Evolutionary conservation across 495 filamentous ascomycete genomes (phyloP), one percentile per base, ranked within the genome.

Genomic region (Immersiella caudata): DNA sequence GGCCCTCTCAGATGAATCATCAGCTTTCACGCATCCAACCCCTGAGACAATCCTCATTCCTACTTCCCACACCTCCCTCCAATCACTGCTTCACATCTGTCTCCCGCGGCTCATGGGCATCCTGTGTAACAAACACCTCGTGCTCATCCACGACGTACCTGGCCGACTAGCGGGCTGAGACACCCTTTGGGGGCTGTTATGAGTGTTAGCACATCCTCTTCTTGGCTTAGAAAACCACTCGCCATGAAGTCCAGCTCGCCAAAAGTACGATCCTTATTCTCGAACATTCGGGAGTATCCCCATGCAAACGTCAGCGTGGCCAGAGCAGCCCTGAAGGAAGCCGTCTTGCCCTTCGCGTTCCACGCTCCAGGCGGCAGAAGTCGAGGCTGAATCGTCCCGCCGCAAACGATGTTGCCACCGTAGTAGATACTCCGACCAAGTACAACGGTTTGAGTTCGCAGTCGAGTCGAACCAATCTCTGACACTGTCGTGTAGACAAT

Each of bases 241-340:
- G 33, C 22, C 70, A 85, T 69, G 12, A 83, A 70, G 68, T 85
- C 82, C 54, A 84, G 66, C 75, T 85, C 83, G 16, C 72, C 79
- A 68, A 73, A 84, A 1, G 78, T 84, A 0, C 76, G 75, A 65
- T 72, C 78, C 60, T 76, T 76, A 1, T 77, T 73, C 68, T 83
- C 81, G 1, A 77, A 71, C 36, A 83, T 67, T 2, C 80, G 73
- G 66, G 81, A 82, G 64, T 69, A 83, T 14, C 71, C 64, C 79
- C 79, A 83, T 9, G 75, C 35, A 20, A 71, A 65, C 9, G 68
- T 70, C 20, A 77, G 29, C n/a, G 74, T 62, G 3, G 59, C 60
- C 1, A 69, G 73, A 3, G 36, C 73, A 33, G 66, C 74, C 76
- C 78, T 80, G 63, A 81, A 80, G 71, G 78, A 81, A 0, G 69